Conservation (phyloP, 495 filamentous ascomycete species). For the Neurospora sp. region DNA sequence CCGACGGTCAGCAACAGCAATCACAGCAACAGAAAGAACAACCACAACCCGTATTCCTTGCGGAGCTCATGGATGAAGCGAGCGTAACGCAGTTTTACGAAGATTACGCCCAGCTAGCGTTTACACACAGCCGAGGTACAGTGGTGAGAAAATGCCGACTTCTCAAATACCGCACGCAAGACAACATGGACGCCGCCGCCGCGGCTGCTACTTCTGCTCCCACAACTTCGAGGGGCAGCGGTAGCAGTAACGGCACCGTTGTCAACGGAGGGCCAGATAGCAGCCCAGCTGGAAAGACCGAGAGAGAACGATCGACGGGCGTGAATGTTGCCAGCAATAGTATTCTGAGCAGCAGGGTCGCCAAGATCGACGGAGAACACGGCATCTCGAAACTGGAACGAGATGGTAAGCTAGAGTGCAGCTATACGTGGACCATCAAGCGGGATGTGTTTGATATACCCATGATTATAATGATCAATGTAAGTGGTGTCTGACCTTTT, state of each 20-base stretch:
- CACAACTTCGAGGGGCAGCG: neutral
- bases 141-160: conserved; percentile 78
- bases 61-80: conserved; percentile 88
- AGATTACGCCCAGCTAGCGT: conserved; percentile 84
- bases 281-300: conserved; percentile 12
- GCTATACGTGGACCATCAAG: conserved; percentile 93
- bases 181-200: conserved; percentile 42
- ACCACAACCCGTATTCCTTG: conserved; percentile 72
- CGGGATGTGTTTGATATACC: conserved; percentile 97
- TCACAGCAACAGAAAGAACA: conserved; percentile 6
- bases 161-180: conserved; percentile 78
- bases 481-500: conserved; percentile 41
- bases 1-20: conserved; percentile 1
- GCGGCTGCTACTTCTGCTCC: conserved; percentile 6
- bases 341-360: conserved; percentile 42
- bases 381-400: conserved; percentile 68
- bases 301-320: neutral
- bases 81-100: conserved; percentile 92
- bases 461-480: conserved; percentile 96
- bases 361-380: conserved; percentile 62
- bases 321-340: conserved; percentile 21
- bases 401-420: conserved; percentile 89
- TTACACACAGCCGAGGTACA: conserved; percentile 74
- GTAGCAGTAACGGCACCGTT: neutral
- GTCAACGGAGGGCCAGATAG: neutral